Evolutionary conservation across 2,329 filamentous ascomycete species (phyloP), one percentile per base, ranked within the genome.

Genomic region (Orbilia oligospora): DNA sequence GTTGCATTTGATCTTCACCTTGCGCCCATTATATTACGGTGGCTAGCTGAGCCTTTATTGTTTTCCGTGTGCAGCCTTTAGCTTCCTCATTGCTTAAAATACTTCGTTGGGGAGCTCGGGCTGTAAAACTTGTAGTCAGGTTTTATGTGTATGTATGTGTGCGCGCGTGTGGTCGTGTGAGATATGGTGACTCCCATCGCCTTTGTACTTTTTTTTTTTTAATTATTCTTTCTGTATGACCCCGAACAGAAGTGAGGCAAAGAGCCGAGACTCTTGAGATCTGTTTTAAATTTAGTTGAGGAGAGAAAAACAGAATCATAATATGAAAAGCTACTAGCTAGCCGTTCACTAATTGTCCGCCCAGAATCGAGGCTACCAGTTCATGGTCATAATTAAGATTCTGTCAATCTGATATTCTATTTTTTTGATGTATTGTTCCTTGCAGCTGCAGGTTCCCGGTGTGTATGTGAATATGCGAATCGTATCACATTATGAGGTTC

Each of bases 1-100:
- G n/a, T 61, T 44, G 56, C 56, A 41, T 61, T 61, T 61, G 56
- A 61, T 61, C 56, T 61, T 61, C 56, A 10, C 20, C 36, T 18
- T 61, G 56, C 56, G 18, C 27, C 36, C 20, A 44, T 24, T 36
- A 61, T 61, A 61, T 61, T 44, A 61, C 27, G 33, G n/a, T n/a
- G n/a, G 36, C 41, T 24, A 22, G n/a, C n/a, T 18, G n/a, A 36
- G 41, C 64, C 20, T 48, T 2, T 48, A 3, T 67, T 67, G 22
- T 67, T 48, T 38, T 67, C 49, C 44, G n/a, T 27, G 16, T 61
- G 36, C 64, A 67, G 18, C n/a, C 30, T 67, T 38, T 36, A 67
- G 30, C n/a, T 18, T n/a, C n/a, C 53, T 38, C 12, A 16, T 20
- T 51, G 48, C 27, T 55, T 58, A 30, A 12, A 58, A n/a, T 38